These are phyloP conservation scores for Ascochyta lentis DNA, from an alignment of 2,329 filamentous ascomycete genomes.

Conservation along the genomic window DNA sequence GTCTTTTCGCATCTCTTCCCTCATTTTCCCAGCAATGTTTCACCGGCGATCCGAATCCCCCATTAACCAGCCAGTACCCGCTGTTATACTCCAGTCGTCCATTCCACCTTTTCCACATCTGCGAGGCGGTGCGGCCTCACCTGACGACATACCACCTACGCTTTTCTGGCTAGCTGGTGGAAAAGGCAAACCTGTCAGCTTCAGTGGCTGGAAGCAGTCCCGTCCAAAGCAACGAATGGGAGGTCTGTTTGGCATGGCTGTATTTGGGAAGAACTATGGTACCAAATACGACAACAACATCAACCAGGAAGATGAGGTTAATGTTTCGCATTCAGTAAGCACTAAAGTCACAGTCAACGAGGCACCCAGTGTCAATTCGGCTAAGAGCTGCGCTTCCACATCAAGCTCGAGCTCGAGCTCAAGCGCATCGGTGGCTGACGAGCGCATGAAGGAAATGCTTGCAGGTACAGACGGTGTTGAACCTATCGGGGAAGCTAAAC, in stretches of 20 bases:
- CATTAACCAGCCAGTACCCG: neutral
- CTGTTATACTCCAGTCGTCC: neutral
- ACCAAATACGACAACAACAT: neutral
- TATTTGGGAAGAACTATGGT: conserved; percentile 24
- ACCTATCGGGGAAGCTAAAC: neutral
- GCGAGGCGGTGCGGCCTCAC: conserved; percentile 25
- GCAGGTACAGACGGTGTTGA: neutral
- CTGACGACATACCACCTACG: conserved; percentile 21
- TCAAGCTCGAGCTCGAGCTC: neutral
- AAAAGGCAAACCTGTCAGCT: conserved; percentile 17
- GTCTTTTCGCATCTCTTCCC: neutral
- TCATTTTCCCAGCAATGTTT: neutral
- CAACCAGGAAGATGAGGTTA: neutral
- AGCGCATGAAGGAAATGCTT: neutral
- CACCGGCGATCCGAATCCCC: neutral
- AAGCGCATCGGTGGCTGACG: neutral
- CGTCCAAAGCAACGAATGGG: conserved; percentile 33
- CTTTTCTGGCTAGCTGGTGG: conserved; percentile 39
- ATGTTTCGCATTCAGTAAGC: neutral
- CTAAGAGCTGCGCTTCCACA: neutral
- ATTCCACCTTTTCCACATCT: conserved; percentile 11
- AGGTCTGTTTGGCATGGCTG: conserved; percentile 32
- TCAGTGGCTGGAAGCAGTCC: conserved; percentile 29
- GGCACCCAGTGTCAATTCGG: neutral
- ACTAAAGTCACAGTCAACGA: neutral